Conservation (phyloP, 176 grass and related monocot species). For the Rhynchospora pubera region DNA sequence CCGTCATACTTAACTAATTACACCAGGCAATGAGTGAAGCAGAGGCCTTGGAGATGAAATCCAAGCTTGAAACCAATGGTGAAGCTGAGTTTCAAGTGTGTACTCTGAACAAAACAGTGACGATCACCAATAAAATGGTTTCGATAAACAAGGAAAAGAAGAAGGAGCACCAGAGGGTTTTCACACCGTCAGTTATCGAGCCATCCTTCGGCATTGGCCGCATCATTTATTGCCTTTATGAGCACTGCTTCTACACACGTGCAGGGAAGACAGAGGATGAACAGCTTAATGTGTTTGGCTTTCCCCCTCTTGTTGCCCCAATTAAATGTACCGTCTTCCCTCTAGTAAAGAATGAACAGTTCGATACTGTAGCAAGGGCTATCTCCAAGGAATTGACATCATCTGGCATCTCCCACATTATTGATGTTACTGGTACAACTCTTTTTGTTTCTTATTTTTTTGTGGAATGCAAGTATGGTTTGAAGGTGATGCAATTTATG, state of each 20-base stretch:
- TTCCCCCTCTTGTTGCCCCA: slow-evolving; percentile 74
- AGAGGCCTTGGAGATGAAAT: slow-evolving; percentile 82
- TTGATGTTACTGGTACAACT: slow-evolving; percentile 69
- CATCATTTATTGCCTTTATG: slow-evolving; percentile 84
- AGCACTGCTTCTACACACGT: slow-evolving; percentile 76
- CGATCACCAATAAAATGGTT: slow-evolving; percentile 69
- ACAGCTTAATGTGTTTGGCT: slow-evolving; percentile 78
- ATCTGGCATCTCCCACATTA: slow-evolving; percentile 71
- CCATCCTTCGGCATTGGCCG: slow-evolving; percentile 95
- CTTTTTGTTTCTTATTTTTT: background rate
- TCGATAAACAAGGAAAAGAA: slow-evolving; percentile 83
- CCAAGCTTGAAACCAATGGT: slow-evolving; percentile 57
- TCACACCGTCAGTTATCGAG: slow-evolving; percentile 93
- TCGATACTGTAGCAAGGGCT: slow-evolving; percentile 65
- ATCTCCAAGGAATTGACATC: slow-evolving; percentile 68
- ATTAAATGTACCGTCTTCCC: slow-evolving; percentile 91
- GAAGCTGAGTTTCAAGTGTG: slow-evolving; percentile 75
- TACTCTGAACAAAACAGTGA: slow-evolving; percentile 66
- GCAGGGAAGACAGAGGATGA: slow-evolving; percentile 62
- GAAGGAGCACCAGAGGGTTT: slow-evolving; percentile 76
- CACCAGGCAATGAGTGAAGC: slow-evolving; percentile 57
- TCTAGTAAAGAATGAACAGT: slow-evolving; percentile 64
- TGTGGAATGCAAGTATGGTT: background rate
- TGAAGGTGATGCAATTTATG: background rate
- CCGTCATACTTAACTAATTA: slow-evolving; percentile 10